Evolutionary conservation across 495 filamentous ascomycete genomes (phyloP), one percentile per base, ranked within the genome.

Genomic region (Margaritispora aquatica): DNA sequence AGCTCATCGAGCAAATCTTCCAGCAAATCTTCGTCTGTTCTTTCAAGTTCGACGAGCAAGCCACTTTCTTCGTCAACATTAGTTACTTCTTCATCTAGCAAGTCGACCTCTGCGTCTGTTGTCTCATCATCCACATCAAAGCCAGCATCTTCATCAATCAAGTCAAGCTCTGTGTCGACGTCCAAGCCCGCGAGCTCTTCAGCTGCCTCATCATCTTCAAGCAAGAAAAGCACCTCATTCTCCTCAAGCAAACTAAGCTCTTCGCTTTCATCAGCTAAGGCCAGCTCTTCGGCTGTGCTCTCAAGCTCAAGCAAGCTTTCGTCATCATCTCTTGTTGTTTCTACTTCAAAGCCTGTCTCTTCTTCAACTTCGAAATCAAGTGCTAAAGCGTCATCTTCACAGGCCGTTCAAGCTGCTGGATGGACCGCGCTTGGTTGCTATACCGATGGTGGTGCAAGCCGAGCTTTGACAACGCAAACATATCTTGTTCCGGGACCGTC

Each of bases 381-480:
- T 24, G 24, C 22, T 29, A 46, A 36, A 48, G 24, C 36, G 2
- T 46, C 54, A 24, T 26, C 34, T 26, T 44, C 38, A n/a, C 11
- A 19, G 38, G 38, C 15, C 7, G 8, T 17, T 17, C 11, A 44
- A n/a, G 10, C 38, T 3, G 21, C 19, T 23, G 17, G 29, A 22
- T 47, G 22, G 41, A 38, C 8, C 24, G 10, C 13, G 36, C 50
- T 49, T 7, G 55, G 55, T 10, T 57, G 55, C 26, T 57, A 57
- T 21, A 22, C 55, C 8, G 55, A 57, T 49, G 17, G 17, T 21
- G 20, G 19, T 22, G 48, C 22, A 1, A 13, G 13, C 19, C 63
- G 63, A n/a, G 48, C 59, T 5, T 60, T 68, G 21, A 51, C 51
- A 21, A 61, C 65, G 34, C 63, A 46, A 21, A 53, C 68, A n/a